phyloP scores from a whole-genome alignment of 345 rosid genomes.

The Lepidium aucheri region DNA sequence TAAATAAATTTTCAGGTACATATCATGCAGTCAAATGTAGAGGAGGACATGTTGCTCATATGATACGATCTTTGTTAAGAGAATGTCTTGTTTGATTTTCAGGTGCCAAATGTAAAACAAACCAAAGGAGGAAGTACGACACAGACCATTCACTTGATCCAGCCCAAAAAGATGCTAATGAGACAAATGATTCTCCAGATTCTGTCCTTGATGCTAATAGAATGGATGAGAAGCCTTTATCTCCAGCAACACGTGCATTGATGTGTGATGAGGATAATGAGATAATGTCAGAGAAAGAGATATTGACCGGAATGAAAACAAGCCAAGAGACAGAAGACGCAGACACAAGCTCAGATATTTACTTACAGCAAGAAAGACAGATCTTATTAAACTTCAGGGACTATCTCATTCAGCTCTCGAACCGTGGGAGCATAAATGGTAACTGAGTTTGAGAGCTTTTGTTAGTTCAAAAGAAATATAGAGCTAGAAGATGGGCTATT shows the following conservation, averaged over 20 bases:
- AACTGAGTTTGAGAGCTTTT: conserved; percentile 3
- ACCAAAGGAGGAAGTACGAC: neutral
- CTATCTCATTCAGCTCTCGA: conserved; percentile 41
- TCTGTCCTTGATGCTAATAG: conserved; percentile 19
- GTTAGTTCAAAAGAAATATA: neutral
- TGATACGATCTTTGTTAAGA: neutral
- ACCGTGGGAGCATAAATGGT: conserved; percentile 46
- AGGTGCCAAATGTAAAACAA: conserved; percentile 7
- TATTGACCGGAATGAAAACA: conserved; percentile 8
- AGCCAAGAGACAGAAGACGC: conserved; percentile 16
- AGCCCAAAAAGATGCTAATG: conserved; percentile 19
- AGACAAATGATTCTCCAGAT: conserved; percentile 20
- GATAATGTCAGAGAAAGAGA: conserved; percentile 20
- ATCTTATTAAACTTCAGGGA: conserved; percentile 44
- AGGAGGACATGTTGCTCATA: neutral
- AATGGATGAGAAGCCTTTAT: conserved; percentile 27
- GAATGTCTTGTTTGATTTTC: neutral
- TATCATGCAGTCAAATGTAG: neutral
- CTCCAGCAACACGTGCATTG: conserved; percentile 52
- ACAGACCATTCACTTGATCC: conserved; percentile 19
- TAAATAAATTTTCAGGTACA: conserved; percentile 42
- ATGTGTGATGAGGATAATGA: conserved; percentile 59
- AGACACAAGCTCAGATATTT: conserved; percentile 30
- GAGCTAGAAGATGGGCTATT: neutral
- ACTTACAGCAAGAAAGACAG: conserved; percentile 49